Evolutionary conservation across 495 filamentous ascomycete genomes (phyloP), one percentile per base, ranked within the genome.

Genomic region (Glarea lozoyensis): DNA sequence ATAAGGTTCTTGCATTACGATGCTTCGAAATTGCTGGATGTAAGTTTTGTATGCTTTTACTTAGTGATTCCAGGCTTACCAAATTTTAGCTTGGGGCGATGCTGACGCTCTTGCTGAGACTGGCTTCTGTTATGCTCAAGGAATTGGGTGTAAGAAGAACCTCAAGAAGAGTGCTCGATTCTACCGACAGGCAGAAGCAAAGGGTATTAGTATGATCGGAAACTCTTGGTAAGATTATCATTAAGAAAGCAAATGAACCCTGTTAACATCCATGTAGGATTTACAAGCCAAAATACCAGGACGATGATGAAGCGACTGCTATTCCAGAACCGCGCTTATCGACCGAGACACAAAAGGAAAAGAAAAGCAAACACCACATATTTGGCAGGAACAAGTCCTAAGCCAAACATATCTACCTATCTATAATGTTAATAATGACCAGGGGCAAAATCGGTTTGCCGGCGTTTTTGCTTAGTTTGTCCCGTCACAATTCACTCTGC

Each of bases 11-110:
- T 41, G 92, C 88, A 2, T 61, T 98, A 48, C 74, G 87, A 33
- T 97, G 93, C 52, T 98, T 95, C 58, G 92, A 98, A 60, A 94
- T 95, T 48, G 93, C 92, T 29, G 89, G 84, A 37, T 81, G 84
- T 80, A 60, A 68, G 77, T 73, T 34, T 1, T 39, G 19, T 40
- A 19, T 3, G 25, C 9, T 19, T 34, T 16, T 13, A 20, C 7
- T 16, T 11, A 11, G 19, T 24, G 17, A n/a, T n/a, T 25, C 23
- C 10, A 35, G 42, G 31, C 54, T 64, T 48, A 64, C 35, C 10
- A 21, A 6, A 34, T 43, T 13, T 24, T 57, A 81, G 76, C 64
- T 52, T 97, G 92, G 92, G 92, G 92, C n/a, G 92, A 98, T 66
- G 78, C 82, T 6, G 92, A 98, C 61, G 92, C 92, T 4, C 76